phyloP scores from a whole-genome alignment of 2,329 filamentous ascomycete species.

The Talaromyces atroroseus region DNA sequence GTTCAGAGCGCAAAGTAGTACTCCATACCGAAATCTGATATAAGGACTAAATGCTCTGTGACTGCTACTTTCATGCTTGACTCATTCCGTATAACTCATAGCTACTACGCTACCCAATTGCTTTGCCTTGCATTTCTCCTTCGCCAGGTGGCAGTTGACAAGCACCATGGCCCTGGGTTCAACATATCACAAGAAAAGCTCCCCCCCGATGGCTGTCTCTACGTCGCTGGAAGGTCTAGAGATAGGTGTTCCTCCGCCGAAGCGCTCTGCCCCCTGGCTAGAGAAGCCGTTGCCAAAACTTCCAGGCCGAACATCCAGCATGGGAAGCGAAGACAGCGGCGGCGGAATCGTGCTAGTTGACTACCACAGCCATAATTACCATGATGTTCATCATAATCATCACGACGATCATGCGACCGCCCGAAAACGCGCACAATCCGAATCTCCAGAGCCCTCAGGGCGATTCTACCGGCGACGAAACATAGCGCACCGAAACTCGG shows the following conservation, averaged over 20 bases:
- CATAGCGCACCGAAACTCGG: background rate
- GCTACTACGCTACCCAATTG: background rate
- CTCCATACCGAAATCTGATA: background rate
- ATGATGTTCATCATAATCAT: background rate
- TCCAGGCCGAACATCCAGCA: conserved; percentile 11
- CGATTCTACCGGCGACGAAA: background rate
- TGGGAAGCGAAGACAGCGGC: conserved; percentile 11
- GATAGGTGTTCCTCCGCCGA: conserved; percentile 28
- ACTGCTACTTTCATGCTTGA: background rate
- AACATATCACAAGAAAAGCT: conserved; percentile 17
- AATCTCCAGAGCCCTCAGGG: background rate
- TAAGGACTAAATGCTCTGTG: background rate
- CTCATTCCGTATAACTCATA: too few relatives aligned
- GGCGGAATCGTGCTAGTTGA: conserved; percentile 10
- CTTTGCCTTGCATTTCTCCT: background rate
- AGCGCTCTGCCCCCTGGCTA: conserved; percentile 21
- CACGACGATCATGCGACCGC: background rate
- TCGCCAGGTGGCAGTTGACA: background rate
- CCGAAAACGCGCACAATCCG: background rate
- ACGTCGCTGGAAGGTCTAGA: conserved; percentile 35
- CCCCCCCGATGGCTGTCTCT: conserved; percentile 29
- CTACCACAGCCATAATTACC: background rate
- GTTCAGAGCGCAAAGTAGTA: background rate
- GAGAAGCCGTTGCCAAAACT: conserved; percentile 13
- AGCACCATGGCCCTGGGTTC: conserved; percentile 3